A percentile compares a stretch with the other conserved stretches of the same genome.
These are phyloP conservation scores for Cercospora citrullina DNA, from an alignment of 2,329 filamentous ascomycete species.

Conservation along the genomic window DNA sequence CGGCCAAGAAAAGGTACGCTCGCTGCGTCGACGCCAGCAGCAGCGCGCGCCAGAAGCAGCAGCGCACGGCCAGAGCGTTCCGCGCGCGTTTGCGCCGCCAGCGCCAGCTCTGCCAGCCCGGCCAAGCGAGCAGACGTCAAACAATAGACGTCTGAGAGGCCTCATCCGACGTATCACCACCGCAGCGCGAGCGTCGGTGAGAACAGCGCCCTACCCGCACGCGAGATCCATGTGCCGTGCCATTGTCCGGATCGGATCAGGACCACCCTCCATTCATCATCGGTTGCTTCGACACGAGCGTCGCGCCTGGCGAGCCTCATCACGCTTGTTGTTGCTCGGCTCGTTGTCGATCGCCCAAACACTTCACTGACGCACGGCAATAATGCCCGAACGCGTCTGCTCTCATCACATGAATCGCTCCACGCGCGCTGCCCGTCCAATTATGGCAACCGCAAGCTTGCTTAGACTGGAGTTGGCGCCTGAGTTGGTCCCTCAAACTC, in stretches of 20 bases:
- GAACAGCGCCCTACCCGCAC: conserved; percentile 17
- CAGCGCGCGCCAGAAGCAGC: neutral
- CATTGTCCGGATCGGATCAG: conserved; percentile 9
- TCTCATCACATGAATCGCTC: conserved; percentile 7
- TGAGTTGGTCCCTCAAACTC: conserved; percentile 14
- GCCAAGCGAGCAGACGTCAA: conserved; percentile 28
- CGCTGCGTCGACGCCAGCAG: neutral
- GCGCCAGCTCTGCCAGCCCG: neutral
- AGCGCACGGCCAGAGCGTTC: conserved; percentile 1
- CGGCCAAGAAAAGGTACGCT: neutral
- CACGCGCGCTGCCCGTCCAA: conserved; percentile 2
- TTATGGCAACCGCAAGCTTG: conserved; percentile 26
- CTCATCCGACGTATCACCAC: conserved; percentile 23
- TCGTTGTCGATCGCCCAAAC: neutral
- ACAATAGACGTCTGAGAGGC: conserved; percentile 27
- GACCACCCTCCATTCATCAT: neutral
- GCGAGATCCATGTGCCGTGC: conserved; percentile 26
- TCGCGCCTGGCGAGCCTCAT: neutral
- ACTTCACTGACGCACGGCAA: neutral
- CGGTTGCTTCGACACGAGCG: neutral
- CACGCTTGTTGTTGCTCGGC: neutral
- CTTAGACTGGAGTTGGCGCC: conserved; percentile 9
- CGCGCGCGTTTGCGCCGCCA: neutral
- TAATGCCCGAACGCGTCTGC: neutral
- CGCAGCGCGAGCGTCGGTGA: conserved; percentile 15